Evolutionary conservation across 257 asterid species (phyloP), one percentile per base, ranked within the genome.

Genomic region (Solanum chiquidenum): DNA sequence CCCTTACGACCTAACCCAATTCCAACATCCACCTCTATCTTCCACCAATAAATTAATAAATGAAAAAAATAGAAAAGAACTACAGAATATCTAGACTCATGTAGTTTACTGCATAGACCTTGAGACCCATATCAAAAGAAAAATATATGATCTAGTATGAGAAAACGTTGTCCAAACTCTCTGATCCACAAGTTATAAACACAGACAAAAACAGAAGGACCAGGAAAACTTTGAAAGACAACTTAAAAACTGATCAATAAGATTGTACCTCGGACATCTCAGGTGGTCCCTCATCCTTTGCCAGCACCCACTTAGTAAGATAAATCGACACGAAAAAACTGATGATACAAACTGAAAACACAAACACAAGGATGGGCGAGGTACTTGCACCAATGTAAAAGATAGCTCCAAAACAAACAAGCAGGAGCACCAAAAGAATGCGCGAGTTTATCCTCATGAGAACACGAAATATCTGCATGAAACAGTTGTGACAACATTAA

Each of bases 201-300:
- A 66, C 58, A 20, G 49, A 42, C 37, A 42, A 66, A 44, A 42
- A 79, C 38, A 66, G n/a, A 62, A 60, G 20, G 69, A 60, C 44
- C 87, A 68, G 33, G 21, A 14, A 21, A 87, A 79, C 85, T 49
- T 40, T 46, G 80, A 62, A 79, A 38, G 69, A 85, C 14, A 35
- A 42, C 40, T 64, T 87, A 90, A 58, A 62, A 88, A 83, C 88
- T 86, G 86, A 37, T 79, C 83, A 83, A 86, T 84, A 85, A 87
- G 74, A 52, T 62, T 60, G 86, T 93, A 96, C 99, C 99, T 94
- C 92, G 83, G 88, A 94, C 99, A 97, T 97, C 94, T 97, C 99
- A 72, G 99, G 98, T 64, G 99, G 99, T 27, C 99, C 99, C 91
- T 97, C 99, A 75, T 97, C 99, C 96, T 97, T 97, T 33, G 95